Conservation (phyloP, 805 yeast genomes). For the Candida nonsorbophila region DNA sequence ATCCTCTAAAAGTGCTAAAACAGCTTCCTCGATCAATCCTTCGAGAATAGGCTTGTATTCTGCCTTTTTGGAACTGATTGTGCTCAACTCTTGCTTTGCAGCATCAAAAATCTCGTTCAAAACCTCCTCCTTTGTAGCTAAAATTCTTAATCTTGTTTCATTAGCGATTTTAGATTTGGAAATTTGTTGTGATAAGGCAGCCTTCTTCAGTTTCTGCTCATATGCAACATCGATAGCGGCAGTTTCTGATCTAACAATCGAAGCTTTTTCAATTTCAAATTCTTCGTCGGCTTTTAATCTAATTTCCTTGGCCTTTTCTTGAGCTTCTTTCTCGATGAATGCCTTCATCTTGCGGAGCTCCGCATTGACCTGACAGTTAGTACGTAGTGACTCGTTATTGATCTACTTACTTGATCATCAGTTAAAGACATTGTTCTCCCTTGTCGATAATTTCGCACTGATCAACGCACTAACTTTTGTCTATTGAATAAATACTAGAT, state of each 20-base stretch:
- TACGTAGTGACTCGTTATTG: too few species aligned
- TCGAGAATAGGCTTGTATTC: slow-evolving; percentile 66
- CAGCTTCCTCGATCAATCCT: slow-evolving; percentile 74
- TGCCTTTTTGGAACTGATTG: slow-evolving; percentile 47
- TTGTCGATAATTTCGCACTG: not conserved
- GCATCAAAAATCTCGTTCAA: slow-evolving; percentile 68
- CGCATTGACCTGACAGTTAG: slow-evolving; percentile 64
- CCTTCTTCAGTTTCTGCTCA: slow-evolving; percentile 83
- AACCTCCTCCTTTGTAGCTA: slow-evolving; percentile 75
- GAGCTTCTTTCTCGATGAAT: slow-evolving; percentile 98
- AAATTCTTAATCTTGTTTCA: slow-evolving; percentile 88
- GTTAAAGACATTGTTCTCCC: slow-evolving; percentile 19
- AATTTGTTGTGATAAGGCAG: slow-evolving; percentile 89
- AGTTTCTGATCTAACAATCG: slow-evolving; percentile 88
- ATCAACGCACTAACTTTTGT: slow-evolving; percentile 1
- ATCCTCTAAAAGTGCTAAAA: slow-evolving; percentile 69
- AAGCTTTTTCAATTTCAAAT: slow-evolving; percentile 95
- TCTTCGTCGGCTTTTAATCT: slow-evolving; percentile 96
- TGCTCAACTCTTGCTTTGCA: slow-evolving; percentile 59
- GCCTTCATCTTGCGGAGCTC: slow-evolving; percentile 98
- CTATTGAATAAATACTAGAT: slow-evolving; percentile 13
- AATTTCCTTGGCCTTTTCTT: slow-evolving; percentile 96
- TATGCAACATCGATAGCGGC: slow-evolving; percentile 79
- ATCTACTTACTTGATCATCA: slow-evolving; percentile 27
- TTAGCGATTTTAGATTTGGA: slow-evolving; percentile 92